Conservation (phyloP, 2,329 filamentous ascomycete genomes). For the Zymoseptoria pseudotritici region DNA sequence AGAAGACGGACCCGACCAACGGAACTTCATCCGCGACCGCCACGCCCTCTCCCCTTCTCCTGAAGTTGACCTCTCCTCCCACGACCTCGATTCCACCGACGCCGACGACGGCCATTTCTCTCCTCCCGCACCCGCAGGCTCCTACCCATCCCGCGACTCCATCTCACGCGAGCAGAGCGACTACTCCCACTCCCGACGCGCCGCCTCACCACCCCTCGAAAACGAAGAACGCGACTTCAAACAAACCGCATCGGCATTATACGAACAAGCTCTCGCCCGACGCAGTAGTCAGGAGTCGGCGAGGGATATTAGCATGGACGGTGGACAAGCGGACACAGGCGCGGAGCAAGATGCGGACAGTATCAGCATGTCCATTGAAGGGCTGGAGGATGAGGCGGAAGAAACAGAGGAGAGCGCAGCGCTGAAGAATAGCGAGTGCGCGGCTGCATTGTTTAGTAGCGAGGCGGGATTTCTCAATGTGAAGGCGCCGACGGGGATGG, state of each 20-base stretch:
- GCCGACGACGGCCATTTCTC: constrained; percentile 48
- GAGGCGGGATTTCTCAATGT: constrained; percentile 40
- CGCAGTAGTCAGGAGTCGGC: constrained; percentile 32
- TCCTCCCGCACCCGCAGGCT: constrained; percentile 56
- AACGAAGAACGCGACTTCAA: constrained; percentile 96
- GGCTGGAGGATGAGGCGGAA: constrained; percentile 10
- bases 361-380: constrained; percentile 31
- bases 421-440: constrained; percentile 44
- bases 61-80: constrained; percentile 82
- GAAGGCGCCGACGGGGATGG: constrained; percentile 27
- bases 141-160: constrained; percentile 48
- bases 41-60: constrained; percentile 77
- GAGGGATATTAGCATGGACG: constrained; percentile 32
- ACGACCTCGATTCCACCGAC: constrained; percentile 71
- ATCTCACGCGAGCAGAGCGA: constrained; percentile 33
- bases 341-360: constrained; percentile 28
- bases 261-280: constrained; percentile 44
- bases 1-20: constrained; percentile 37
- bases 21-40: constrained; percentile 48
- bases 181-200: constrained; percentile 56
- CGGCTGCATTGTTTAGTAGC: constrained; percentile 38
- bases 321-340: constrained; percentile 18
- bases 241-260: constrained; percentile 82
- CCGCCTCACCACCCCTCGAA: constrained; percentile 82
- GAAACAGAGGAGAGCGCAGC: constrained; percentile 43